Evolutionary conservation across 768 basidiomycete species (phyloP).

Genomic region (Leccinum truebloodii): DNA sequence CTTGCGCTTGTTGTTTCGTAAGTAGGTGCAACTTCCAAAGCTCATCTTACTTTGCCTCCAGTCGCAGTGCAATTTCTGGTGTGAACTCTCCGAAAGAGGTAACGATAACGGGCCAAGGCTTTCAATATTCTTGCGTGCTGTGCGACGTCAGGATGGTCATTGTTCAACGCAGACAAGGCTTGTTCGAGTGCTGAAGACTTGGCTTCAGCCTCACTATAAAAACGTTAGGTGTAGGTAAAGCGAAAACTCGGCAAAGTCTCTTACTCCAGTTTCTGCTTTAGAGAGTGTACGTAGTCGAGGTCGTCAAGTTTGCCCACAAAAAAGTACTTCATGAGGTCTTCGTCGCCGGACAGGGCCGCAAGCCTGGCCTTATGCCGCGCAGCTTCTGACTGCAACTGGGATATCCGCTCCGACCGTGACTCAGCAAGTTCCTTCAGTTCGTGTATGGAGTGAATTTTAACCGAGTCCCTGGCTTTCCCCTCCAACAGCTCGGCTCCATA

Average conservation of each 20-base stretch:
- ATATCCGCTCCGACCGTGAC: conserved; percentile 73
- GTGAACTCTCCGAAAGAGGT: conserved; percentile 58
- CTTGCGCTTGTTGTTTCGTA: conserved; percentile 62
- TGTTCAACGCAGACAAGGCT: conserved; percentile 45
- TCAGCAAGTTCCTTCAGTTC: conserved; percentile 69
- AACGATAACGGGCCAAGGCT: conserved; percentile 62
- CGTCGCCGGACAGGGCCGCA: conserved; percentile 71
- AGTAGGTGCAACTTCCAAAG: conserved; percentile 60
- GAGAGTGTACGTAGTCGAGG: conserved; percentile 47
- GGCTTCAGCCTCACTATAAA: conserved; percentile 51
- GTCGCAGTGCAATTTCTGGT: conserved; percentile 53
- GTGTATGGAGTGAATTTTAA: conserved; percentile 57
- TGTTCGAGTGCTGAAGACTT: conserved; percentile 53
- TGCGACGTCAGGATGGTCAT: conserved; percentile 53
- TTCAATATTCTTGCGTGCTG: conserved; percentile 44
- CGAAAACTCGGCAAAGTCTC: conserved; percentile 22
- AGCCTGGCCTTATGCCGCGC: conserved; percentile 70
- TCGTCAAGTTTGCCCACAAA: conserved; percentile 56
- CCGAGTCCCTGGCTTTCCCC: conserved; percentile 60
- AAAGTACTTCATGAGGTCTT: conserved; percentile 74
- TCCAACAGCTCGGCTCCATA: conserved; percentile 64
- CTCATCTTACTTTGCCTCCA: conserved; percentile 71
- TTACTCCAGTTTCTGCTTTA: conserved; percentile 59
- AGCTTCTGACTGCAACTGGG: conserved; percentile 69
- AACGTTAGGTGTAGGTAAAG: conserved; percentile 17